A percentile compares a stretch with the other conserved stretches of the same genome.
Evolutionary conservation across 768 basidiomycete species (phyloP).

Genomic region (Amanita brunnescens): DNA sequence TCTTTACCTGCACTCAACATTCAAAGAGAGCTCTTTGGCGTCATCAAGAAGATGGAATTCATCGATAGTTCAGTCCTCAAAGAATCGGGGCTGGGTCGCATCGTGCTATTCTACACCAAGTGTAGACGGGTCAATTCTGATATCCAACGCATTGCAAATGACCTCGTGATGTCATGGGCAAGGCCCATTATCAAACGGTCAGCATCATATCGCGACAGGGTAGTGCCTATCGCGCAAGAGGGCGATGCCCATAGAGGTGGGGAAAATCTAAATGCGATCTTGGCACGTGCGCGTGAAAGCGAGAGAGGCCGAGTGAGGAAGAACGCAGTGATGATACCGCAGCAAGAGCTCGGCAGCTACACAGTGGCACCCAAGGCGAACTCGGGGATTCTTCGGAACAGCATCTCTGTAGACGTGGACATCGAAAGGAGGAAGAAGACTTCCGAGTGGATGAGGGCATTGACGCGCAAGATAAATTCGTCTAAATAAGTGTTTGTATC

Average conservation of each 20-base stretch:
- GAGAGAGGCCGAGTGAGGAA: constrained; percentile 64
- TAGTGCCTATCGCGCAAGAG: constrained; percentile 50
- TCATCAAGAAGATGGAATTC: constrained; percentile 81
- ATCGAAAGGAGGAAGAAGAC: constrained; percentile 67
- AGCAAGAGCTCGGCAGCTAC: constrained; percentile 66
- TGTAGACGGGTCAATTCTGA: constrained; percentile 82
- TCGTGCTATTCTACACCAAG: constrained; percentile 94
- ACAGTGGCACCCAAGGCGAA: constrained; percentile 66
- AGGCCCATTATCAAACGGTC: constrained; percentile 88
- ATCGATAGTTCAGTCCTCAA: constrained; percentile 88
- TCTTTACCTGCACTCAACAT: constrained; percentile 95
- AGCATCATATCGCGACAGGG: constrained; percentile 69
- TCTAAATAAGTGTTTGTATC: constrained; percentile 1
- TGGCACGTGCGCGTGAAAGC: constrained; percentile 55
- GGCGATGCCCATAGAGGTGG: constrained; percentile 27
- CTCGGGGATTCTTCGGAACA: constrained; percentile 41
- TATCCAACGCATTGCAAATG: constrained; percentile 72
- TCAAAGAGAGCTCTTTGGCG: constrained; percentile 82
- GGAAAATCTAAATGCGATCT: constrained; percentile 61
- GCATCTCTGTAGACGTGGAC: constrained; percentile 61
- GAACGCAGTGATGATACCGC: constrained; percentile 80
- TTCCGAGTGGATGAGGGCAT: constrained; percentile 58
- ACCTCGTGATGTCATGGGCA: constrained; percentile 81
- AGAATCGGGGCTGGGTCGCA: constrained; percentile 81
- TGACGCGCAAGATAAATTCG: constrained; percentile 42